Base-by-base conservation (phyloP, 768 basidiomycete species). In the Podaxis sp. region DNA sequence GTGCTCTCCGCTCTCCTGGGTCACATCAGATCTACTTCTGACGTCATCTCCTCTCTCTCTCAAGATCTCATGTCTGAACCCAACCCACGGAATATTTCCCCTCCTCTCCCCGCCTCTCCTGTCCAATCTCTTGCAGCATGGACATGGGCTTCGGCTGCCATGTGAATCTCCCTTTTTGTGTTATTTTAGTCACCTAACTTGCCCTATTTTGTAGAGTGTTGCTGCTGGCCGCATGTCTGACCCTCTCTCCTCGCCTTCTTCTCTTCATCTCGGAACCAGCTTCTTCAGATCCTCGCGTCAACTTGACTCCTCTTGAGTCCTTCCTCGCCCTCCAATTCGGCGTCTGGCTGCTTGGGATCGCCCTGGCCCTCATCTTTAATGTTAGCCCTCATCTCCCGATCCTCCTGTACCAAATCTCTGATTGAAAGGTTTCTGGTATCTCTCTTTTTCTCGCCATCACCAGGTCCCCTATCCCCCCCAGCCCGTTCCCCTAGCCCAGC, bases 321-420 rank as follows among this genome's bases (percentile, higher is more conserved):
- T 92, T 88, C 74, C 82, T 94, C 49, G 79, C 86, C 13, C 70
- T 83, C n/a, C 86, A 90, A 40, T 79, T 88, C 60, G 89, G 87
- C 17, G 79, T 93, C 51, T 75, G 86, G 67, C 77, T 92, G 13
- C 76, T 79, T 51, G 82, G 83, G 5, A 68, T 87, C 7, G 80
- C 86, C 9, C 42, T 86, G 15, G 79, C 85, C 39, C 74, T 90
- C 36, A 69, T 93, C 22, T 72, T 88, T 65, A 82, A 86, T 70
- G 90, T 89, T 69, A 61, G 78, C 70, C 22, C 38, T n/a, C 51
- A 46, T 51, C 55, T 6, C 44, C 44, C 44, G n/a, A 46, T 46
- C 57, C 62, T 52, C 55, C 57, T 15, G 4, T 54, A 13, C n/a
- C 0, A 39, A 40, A 42, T 40, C 52, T 44, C 44, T 33, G 63